Conservation (phyloP, 805 yeast genomes). For the Lipomyces yamanashiensis region DNA sequence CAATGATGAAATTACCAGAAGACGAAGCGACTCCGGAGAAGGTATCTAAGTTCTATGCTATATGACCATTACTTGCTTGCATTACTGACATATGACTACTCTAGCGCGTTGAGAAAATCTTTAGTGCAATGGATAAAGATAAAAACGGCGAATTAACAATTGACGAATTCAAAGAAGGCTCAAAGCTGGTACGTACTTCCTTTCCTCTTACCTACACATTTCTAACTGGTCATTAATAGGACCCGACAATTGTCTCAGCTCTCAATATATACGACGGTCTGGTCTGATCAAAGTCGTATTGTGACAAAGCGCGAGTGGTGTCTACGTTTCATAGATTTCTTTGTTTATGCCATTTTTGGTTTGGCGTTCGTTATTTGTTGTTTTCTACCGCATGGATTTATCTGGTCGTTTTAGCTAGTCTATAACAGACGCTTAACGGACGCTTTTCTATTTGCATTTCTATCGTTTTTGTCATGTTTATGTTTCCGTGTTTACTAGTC, state of each 20-base stretch:
- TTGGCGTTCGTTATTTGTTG: neutral
- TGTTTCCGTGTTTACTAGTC: no score
- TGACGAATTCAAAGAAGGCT: slow-evolving; percentile 83
- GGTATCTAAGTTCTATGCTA: slow-evolving; percentile 20
- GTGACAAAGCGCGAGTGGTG: no score
- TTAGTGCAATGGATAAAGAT: slow-evolving; percentile 72
- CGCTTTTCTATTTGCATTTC: no score
- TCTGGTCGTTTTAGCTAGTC: no score
- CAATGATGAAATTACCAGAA: slow-evolving; percentile 84
- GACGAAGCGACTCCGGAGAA: slow-evolving; percentile 92
- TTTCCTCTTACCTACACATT: neutral
- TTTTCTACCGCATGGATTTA: neutral
- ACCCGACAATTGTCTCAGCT: slow-evolving; percentile 38
- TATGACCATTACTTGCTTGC: neutral
- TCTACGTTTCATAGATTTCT: neutral
- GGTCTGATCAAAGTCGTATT: slow-evolving; percentile 7
- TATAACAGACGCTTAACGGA: no score
- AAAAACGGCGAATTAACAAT: slow-evolving; percentile 70
- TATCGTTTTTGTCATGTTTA: no score
- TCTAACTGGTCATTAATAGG: slow-evolving; percentile 10
- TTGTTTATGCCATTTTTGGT: neutral
- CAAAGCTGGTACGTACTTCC: slow-evolving; percentile 56
- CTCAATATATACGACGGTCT: slow-evolving; percentile 37
- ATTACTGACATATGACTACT: neutral
- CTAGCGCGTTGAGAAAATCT: slow-evolving; percentile 75